Conservation (phyloP, 805 yeast species). For the Metschnikowia corniflorae region DNA sequence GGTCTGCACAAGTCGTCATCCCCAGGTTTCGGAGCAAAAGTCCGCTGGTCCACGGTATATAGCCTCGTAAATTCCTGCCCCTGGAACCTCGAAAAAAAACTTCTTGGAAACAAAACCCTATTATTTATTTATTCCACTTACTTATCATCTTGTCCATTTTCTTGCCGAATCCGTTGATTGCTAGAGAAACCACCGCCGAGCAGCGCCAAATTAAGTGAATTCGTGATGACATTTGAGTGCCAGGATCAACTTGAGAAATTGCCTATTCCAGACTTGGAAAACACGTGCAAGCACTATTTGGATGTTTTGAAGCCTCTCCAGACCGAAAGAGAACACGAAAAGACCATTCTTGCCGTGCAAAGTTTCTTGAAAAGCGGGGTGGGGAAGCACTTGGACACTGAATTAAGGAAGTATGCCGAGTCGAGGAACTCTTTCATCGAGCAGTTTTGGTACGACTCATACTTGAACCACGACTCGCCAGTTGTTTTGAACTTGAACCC, state of each 20-base stretch:
- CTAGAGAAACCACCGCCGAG: no score
- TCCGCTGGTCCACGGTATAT: constrained; percentile 9
- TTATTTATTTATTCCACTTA: constrained; percentile 1
- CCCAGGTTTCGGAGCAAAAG: constrained; percentile 19
- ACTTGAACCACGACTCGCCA: constrained; percentile 80
- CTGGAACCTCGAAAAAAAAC: no score
- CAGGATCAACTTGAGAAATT: constrained; percentile 60
- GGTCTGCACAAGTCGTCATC: constrained; percentile 3
- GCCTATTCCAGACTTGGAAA: constrained; percentile 75
- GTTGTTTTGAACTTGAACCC: constrained; percentile 92
- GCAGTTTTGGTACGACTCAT: constrained; percentile 93
- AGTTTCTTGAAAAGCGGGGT: constrained; percentile 48
- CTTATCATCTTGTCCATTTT: background rate
- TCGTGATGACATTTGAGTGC: constrained; percentile 48
- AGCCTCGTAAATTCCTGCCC: no score
- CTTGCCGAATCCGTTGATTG: no score
- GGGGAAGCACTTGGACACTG: constrained; percentile 59
- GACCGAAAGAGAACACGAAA: constrained; percentile 63
- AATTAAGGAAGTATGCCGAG: constrained; percentile 57
- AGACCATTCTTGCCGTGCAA: constrained; percentile 56
- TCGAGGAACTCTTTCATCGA: constrained; percentile 79
- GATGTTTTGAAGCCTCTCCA: constrained; percentile 75
- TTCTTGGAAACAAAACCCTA: no score
- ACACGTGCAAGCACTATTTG: constrained; percentile 65
- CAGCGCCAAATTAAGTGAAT: no score